phyloP scores from a whole-genome alignment of 768 basidiomycete genomes.

The Boletus vinaceobasis region DNA sequence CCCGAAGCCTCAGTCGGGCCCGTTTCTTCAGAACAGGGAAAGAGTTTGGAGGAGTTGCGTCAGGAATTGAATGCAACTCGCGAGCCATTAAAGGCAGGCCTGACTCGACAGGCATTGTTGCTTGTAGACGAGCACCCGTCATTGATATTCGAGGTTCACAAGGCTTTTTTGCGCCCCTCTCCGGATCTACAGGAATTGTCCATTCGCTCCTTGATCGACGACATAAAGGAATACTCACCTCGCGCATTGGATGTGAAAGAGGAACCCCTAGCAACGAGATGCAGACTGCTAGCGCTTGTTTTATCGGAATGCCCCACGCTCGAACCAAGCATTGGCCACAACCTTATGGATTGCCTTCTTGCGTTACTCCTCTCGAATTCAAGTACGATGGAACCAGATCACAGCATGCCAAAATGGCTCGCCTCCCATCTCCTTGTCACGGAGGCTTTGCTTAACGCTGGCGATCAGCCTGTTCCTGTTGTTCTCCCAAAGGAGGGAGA shows the following conservation, averaged over 20 bases:
- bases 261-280: slow-evolving; percentile 74
- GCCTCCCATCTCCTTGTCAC: slow-evolving; percentile 81
- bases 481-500: slow-evolving; percentile 71
- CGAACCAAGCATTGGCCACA: slow-evolving; percentile 50
- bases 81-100: slow-evolving; percentile 57
- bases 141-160: slow-evolving; percentile 84
- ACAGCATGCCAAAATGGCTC: slow-evolving; percentile 77
- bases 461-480: slow-evolving; percentile 67
- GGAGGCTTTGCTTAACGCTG: slow-evolving; percentile 75
- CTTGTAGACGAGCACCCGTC: slow-evolving; percentile 86
- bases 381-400: slow-evolving; percentile 47
- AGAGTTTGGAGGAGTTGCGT: slow-evolving; percentile 61
- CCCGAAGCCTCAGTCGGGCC: slow-evolving; percentile 14
- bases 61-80: slow-evolving; percentile 64
- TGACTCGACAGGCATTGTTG: slow-evolving; percentile 67
- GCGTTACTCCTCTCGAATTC: slow-evolving; percentile 61
- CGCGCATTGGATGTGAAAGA: slow-evolving; percentile 67
- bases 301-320: slow-evolving; percentile 70
- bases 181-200: slow-evolving; percentile 60
- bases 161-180: slow-evolving; percentile 69
- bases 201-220: slow-evolving; percentile 70
- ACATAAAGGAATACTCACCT: slow-evolving; percentile 67
- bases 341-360: slow-evolving; percentile 66
- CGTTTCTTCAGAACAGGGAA: slow-evolving; percentile 24
- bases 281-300: slow-evolving; percentile 81